These are phyloP conservation scores for Tylopilus balloui DNA, from an alignment of 768 basidiomycete genomes.

Conservation along the genomic window DNA sequence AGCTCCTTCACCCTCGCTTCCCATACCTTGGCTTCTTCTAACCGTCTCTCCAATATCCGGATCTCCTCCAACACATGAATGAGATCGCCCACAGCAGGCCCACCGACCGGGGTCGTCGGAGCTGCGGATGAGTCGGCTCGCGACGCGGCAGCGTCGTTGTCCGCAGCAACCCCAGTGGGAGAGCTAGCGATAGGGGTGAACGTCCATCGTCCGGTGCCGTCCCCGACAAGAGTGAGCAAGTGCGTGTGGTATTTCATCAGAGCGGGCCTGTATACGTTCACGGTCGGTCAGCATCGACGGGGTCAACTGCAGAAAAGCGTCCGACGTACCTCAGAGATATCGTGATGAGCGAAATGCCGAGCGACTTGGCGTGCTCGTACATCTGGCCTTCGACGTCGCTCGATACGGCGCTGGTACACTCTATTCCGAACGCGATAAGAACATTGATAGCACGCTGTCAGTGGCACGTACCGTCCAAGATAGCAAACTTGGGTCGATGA, in stretches of 20 bases:
- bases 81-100: conserved; percentile 15
- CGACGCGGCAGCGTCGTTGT: neutral
- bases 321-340: conserved; percentile 72
- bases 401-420: conserved; percentile 94
- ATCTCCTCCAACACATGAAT: conserved; percentile 29
- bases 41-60: conserved; percentile 16
- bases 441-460: neutral
- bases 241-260: conserved; percentile 87
- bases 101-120: neutral
- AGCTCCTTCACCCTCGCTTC: conserved; percentile 25
- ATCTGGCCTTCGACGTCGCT: conserved; percentile 94
- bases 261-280: conserved; percentile 49
- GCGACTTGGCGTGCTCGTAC: conserved; percentile 88
- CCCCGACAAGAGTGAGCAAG: conserved; percentile 74
- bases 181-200: conserved; percentile 47
- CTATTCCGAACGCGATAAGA: conserved; percentile 34
- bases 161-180: neutral
- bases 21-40: conserved; percentile 26
- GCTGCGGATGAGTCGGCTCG: neutral
- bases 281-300: neutral
- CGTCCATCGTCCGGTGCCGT: conserved; percentile 66
- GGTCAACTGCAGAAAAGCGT: neutral
- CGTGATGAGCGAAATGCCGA: conserved; percentile 89
- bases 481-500: conserved; percentile 75
- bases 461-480: conserved; percentile 69